Conservation (phyloP, 176 grass and related monocot species). For the Cenchrus americanus region DNA sequence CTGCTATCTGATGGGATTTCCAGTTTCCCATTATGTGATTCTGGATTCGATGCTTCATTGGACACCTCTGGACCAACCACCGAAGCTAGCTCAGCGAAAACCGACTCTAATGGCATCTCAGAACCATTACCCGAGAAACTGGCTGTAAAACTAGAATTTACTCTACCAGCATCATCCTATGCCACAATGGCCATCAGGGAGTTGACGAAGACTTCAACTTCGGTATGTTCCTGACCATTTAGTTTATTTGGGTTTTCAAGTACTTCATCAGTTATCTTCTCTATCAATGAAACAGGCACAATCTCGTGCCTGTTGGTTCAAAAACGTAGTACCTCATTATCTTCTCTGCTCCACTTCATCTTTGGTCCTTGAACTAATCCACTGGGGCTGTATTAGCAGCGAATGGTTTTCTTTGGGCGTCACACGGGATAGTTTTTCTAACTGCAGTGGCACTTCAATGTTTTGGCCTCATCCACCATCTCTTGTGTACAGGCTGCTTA, state of each 20-base stretch:
- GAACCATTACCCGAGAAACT: conserved; percentile 56
- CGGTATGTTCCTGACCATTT: conserved; percentile 50
- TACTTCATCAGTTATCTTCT: not conserved
- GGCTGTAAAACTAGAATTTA: conserved; percentile 84
- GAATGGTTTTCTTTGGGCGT: conserved; percentile 11
- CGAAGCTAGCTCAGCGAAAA: conserved; percentile 20
- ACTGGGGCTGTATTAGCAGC: not conserved
- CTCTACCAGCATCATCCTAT: conserved; percentile 91
- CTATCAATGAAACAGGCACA: too few species aligned
- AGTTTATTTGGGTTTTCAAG: conserved; percentile 2
- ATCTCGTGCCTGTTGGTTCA: too few species aligned
- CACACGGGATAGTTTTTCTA: conserved; percentile 16
- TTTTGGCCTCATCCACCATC: not conserved
- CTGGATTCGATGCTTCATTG: conserved; percentile 19
- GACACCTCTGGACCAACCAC: conserved; percentile 34
- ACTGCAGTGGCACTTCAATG: not conserved
- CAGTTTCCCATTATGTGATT: conserved; percentile 18
- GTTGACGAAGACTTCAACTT: conserved; percentile 88
- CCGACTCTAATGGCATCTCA: conserved; percentile 43
- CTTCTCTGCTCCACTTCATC: not conserved
- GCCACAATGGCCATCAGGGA: conserved; percentile 97
- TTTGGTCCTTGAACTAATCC: conserved; percentile 17
- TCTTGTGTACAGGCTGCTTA: conserved; percentile 64
- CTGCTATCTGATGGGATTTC: conserved; percentile 33
- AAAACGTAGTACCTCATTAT: too few species aligned